Evolutionary conservation across 2,329 filamentous ascomycete genomes (phyloP).

Genomic region (Lachnellula subtilissima): DNA sequence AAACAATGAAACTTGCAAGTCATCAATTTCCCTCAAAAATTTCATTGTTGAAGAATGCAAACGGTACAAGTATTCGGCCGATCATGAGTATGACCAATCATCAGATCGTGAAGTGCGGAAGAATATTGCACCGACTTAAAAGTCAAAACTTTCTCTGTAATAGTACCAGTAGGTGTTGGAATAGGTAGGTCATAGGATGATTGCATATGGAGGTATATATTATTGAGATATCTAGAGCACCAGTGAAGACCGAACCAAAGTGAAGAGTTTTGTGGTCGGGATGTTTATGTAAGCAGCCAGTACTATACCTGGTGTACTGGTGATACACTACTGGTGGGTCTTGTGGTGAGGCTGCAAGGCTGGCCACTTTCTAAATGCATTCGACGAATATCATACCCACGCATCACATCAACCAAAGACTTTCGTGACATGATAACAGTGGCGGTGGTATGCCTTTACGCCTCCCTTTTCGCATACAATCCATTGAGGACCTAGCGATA

Average conservation of each 20-base stretch:
- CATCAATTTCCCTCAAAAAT: too few relatives aligned
- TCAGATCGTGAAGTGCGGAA: neutral
- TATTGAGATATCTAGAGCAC: too few relatives aligned
- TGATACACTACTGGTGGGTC: neutral
- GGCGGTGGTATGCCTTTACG: slow-evolving; percentile 2
- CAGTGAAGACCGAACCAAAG: too few relatives aligned
- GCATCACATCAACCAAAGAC: neutral
- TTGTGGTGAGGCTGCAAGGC: neutral
- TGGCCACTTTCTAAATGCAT: neutral
- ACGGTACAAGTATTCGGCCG: too few relatives aligned
- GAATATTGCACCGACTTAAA: neutral
- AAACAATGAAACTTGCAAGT: too few relatives aligned
- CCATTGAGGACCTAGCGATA: slow-evolving; percentile 50
- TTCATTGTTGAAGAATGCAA: too few relatives aligned
- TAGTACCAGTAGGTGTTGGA: too few relatives aligned
- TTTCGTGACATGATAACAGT: neutral
- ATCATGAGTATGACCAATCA: neutral
- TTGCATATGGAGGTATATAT: too few relatives aligned
- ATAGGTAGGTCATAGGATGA: too few relatives aligned
- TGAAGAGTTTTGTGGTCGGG: too few relatives aligned
- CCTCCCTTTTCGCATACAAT: slow-evolving; percentile 8
- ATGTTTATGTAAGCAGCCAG: too few relatives aligned
- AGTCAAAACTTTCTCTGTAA: neutral
- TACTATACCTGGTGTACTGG: neutral
- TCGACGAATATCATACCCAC: neutral